phyloP scores from a whole-genome alignment of 2,329 filamentous ascomycete species.

The Neophaeococcomyces aloes region DNA sequence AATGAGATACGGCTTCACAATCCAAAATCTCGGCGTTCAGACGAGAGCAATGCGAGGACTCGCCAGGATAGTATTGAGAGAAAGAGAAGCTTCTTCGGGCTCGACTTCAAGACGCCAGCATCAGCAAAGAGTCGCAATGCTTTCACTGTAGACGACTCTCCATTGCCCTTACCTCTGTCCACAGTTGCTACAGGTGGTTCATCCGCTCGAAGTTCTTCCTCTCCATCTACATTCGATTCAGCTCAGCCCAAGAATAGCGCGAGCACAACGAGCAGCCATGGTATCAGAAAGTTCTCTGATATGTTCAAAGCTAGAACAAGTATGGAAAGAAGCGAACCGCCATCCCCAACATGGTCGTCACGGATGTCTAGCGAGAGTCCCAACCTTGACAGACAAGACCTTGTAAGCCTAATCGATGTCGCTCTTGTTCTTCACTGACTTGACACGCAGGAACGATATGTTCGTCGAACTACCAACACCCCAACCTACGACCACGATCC shows the following conservation, averaged over 20 bases:
- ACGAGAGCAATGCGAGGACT: not conserved
- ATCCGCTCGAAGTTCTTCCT: not conserved
- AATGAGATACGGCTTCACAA: constrained; percentile 11
- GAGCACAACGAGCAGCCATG: not conserved
- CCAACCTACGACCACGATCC: constrained; percentile 16
- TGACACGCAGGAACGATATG: constrained; percentile 13
- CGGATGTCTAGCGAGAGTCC: constrained; percentile 6
- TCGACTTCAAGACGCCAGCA: constrained; percentile 4
- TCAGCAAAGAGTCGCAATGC: constrained; percentile 7
- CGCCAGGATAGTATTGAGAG: constrained; percentile 3
- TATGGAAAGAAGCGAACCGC: constrained; percentile 11
- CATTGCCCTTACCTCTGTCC: constrained; percentile 4
- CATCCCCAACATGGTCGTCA: not conserved
- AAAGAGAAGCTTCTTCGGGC: constrained; percentile 6
- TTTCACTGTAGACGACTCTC: constrained; percentile 9
- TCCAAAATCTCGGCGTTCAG: not conserved
- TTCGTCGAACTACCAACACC: constrained; percentile 14
- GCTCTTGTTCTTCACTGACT: not conserved
- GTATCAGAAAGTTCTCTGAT: constrained; percentile 16
- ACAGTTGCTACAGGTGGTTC: constrained; percentile 3
- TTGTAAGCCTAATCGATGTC: constrained; percentile 10
- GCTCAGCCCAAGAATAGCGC: constrained; percentile 12
- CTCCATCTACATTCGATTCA: constrained; percentile 5
- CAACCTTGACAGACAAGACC: constrained; percentile 11
- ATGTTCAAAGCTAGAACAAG: constrained; percentile 15